A percentile compares a stretch with the other conserved stretches of the same genome.
These are phyloP conservation scores for Xylaria polymorpha DNA, from an alignment of 2,329 filamentous ascomycete genomes.

Conservation along the genomic window DNA sequence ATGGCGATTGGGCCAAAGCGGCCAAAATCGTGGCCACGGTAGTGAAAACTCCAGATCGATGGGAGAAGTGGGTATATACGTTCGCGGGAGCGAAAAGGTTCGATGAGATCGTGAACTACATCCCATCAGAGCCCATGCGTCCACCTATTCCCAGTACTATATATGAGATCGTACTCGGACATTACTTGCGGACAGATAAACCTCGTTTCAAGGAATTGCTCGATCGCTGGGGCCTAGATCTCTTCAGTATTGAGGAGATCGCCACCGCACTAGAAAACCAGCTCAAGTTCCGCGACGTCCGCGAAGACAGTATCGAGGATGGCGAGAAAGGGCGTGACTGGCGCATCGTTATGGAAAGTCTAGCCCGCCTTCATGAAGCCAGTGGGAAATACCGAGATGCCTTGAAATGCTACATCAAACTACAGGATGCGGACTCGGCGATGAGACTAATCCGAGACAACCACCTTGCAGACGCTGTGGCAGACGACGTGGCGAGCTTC, in stretches of 20 bases:
- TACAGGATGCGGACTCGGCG: constrained; percentile 91
- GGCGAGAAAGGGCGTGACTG: constrained; percentile 82
- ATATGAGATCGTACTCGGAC: constrained; percentile 88
- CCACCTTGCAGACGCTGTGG: constrained; percentile 88
- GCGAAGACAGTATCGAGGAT: constrained; percentile 79
- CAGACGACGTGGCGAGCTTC: constrained; percentile 89
- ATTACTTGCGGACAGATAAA: constrained; percentile 86
- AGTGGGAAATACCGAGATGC: constrained; percentile 86
- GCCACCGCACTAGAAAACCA: constrained; percentile 84
- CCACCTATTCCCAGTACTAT: constrained; percentile 83
- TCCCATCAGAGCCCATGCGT: constrained; percentile 80
- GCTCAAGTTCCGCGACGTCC: constrained; percentile 78
- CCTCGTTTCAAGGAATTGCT: constrained; percentile 80
- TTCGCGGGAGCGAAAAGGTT: constrained; percentile 89
- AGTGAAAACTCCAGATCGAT: constrained; percentile 79
- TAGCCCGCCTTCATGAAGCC: constrained; percentile 86
- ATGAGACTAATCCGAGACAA: constrained; percentile 88
- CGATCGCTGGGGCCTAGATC: constrained; percentile 83
- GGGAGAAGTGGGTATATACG: constrained; percentile 96
- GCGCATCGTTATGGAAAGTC: constrained; percentile 86
- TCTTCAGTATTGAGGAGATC: constrained; percentile 83
- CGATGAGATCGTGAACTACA: constrained; percentile 87
- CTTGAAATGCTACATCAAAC: constrained; percentile 85
- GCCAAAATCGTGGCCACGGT: constrained; percentile 86
- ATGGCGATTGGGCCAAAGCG: constrained; percentile 79